These are phyloP conservation scores for Aspergillus pseudotamarii DNA, from an alignment of 2,329 filamentous ascomycete genomes.

Conservation along the genomic window DNA sequence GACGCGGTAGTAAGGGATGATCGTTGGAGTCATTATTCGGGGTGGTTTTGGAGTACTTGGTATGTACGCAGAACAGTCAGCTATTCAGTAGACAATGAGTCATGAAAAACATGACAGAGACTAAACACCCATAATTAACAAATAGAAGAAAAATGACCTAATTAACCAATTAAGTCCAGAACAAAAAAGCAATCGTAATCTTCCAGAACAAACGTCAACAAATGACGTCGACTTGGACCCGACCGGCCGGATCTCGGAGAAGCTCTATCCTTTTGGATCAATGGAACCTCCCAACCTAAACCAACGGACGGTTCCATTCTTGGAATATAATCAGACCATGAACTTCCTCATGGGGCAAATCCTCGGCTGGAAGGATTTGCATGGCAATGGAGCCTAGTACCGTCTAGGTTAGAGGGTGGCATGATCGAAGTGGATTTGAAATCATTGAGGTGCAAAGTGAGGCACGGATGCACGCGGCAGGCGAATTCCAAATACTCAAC, in stretches of 20 bases:
- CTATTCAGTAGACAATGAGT: too few relatives aligned
- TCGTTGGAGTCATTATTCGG: not conserved
- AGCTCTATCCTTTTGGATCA: not conserved
- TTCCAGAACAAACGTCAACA: not conserved
- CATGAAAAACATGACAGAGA: too few relatives aligned
- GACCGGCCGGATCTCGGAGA: slow-evolving; percentile 1
- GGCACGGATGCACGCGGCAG: slow-evolving; percentile 1
- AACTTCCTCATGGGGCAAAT: not conserved
- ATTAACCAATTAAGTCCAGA: not conserved
- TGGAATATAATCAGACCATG: not conserved
- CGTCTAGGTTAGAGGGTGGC: slow-evolving; percentile 10
- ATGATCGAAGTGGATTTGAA: slow-evolving; percentile 14
- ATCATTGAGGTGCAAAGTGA: not conserved
- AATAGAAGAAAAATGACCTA: not conserved
- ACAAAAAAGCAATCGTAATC: not conserved
- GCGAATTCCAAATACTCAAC: slow-evolving; percentile 12
- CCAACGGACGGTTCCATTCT: not conserved
- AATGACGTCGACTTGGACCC: not conserved
- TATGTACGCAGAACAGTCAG: too few relatives aligned
- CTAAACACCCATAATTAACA: not conserved
- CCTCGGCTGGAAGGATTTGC: not conserved
- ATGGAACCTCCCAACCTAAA: not conserved
- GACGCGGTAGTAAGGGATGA: not conserved
- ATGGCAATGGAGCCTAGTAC: not conserved
- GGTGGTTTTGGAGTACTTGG: not conserved